Evolutionary conservation across 305 asterid species (phyloP), one percentile per base, ranked within the genome.

Genomic region (Fraxinus ornus): DNA sequence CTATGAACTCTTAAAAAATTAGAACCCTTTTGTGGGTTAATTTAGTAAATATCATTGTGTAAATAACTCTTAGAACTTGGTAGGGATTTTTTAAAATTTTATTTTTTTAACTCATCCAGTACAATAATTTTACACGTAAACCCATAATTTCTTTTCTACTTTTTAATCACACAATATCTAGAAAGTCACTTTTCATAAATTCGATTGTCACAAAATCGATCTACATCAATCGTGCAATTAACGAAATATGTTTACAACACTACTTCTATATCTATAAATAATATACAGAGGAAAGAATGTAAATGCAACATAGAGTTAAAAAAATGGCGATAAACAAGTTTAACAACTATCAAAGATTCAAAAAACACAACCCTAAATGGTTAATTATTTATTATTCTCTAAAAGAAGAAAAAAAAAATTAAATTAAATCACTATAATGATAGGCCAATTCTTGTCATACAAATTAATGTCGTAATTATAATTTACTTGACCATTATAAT

Each of bases 401-500:
- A 60, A 19, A 26, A 60, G 2, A 57, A 19, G 0, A 55, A 0
- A 55, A n/a, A n/a, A 0, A 17, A 1, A n/a, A n/a, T n/a, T n/a
- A 55, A 22, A 62, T 66, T 26, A 66, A 13, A 12, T 66, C 9
- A 66, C 74, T 0, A 66, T 66, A 5, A 66, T 66, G 21, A 66
- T 24, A 26, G 74, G 74, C 74, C 74, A 66, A 28, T 66, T 66
- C 36, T 26, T 66, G 21, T 66, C 74, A 12, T 66, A 12, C 74
- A 66, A 66, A 66, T 66, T 26, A 5, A 66, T 66, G 36, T 66
- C 74, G n/a, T 66, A 66, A 66, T 66, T 66, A 26, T 66, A 66
- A 66, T 24, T 78, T 60, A 88, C 24, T 83, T 88, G 15, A 88
- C 85, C 39, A 73, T 30, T 3, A 80, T 79, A 19, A 83, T 52